Conservation (phyloP, 352 stramenopile genomes). For the Halophytophthora polymorphica region DNA sequence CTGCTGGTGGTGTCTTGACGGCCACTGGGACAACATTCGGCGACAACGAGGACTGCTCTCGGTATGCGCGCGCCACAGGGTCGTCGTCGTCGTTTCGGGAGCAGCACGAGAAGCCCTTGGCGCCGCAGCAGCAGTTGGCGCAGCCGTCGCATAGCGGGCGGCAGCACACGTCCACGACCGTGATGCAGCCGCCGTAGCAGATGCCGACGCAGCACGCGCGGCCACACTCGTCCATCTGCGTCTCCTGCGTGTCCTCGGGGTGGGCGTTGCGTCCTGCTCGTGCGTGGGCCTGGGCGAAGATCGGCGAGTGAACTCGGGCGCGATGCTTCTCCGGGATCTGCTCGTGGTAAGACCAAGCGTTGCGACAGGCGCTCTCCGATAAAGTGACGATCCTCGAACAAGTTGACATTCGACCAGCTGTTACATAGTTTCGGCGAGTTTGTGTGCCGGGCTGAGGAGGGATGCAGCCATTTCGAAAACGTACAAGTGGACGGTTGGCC, state of each 20-base stretch:
- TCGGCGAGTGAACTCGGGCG: conserved; percentile 2
- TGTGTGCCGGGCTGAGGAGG: too few species aligned
- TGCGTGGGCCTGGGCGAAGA: not conserved
- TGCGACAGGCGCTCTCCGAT: too few species aligned
- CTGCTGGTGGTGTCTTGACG: too few species aligned
- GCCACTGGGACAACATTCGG: too few species aligned
- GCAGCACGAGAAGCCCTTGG: conserved; percentile 22
- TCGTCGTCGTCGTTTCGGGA: conserved; percentile 5
- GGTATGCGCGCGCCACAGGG: too few species aligned
- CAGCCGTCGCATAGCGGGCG: conserved; percentile 14
- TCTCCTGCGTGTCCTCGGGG: not conserved
- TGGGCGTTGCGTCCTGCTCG: conserved; percentile 2
- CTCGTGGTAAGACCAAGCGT: too few species aligned
- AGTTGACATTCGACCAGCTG: too few species aligned
- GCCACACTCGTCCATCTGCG: conserved; percentile 30
- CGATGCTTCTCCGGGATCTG: not conserved
- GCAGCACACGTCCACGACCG: conserved; percentile 12
- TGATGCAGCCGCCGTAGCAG: conserved; percentile 21
- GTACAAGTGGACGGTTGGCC: too few species aligned
- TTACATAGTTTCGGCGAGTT: too few species aligned
- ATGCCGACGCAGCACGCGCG: conserved; percentile 12
- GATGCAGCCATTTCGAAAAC: too few species aligned
- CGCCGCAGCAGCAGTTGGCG: conserved; percentile 20
- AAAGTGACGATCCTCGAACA: too few species aligned
- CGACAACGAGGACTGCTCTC: too few species aligned